Evolutionary conservation across 2,329 filamentous ascomycete genomes (phyloP).

Genomic region (Penicillium nordicum): DNA sequence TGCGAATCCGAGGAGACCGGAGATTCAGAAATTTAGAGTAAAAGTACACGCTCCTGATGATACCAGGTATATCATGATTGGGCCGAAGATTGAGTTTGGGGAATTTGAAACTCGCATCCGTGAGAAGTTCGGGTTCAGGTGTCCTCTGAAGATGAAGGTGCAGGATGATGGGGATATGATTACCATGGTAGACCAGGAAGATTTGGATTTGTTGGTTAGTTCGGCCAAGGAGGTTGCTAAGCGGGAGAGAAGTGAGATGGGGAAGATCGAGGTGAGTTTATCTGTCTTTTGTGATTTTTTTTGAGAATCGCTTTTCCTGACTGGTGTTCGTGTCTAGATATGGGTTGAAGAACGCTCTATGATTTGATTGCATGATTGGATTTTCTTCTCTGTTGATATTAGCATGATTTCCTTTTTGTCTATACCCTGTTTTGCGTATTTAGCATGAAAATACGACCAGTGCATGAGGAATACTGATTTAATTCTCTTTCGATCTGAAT

Average conservation of each 20-base stretch:
- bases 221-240: conserved; percentile 64
- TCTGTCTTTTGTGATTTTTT: background rate
- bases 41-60: conserved; percentile 87
- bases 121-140: conserved; percentile 74
- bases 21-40: conserved; percentile 75
- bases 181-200: conserved; percentile 93
- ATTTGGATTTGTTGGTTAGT: conserved; percentile 82
- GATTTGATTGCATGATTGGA: conserved; percentile 18
- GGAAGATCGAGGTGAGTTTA: conserved; percentile 85
- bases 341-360: conserved; percentile 41
- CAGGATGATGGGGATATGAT: conserved; percentile 94
- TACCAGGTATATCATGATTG: conserved; percentile 88
- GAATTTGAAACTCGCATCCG: conserved; percentile 76
- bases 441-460: conserved; percentile 2
- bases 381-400: conserved; percentile 5
- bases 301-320: background rate
- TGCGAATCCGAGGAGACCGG: conserved; percentile 48
- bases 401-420: conserved; percentile 8
- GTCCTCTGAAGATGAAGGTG: conserved; percentile 73
- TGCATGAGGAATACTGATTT: background rate
- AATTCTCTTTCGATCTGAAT: background rate
- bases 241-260: conserved; percentile 74
- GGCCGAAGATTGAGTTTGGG: conserved; percentile 66
- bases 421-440: conserved; percentile 19
- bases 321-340: conserved; percentile 31